Conservation (phyloP, 179 eudicot genomes). For the Vitellaria paradoxa region DNA sequence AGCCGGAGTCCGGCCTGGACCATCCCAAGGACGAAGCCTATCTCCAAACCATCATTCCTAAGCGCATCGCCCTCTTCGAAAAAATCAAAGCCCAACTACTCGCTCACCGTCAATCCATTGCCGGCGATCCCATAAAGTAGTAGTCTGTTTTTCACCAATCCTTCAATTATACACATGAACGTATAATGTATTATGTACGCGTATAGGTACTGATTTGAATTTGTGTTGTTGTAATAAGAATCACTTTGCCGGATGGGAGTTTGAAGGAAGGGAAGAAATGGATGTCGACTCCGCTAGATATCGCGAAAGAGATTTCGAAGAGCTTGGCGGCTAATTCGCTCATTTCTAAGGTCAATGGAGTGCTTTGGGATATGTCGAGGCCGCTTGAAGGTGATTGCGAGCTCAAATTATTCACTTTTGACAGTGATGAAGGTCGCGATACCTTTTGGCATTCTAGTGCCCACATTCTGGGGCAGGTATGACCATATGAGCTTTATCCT, state of each 20-base stretch:
- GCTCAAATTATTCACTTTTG: constrained; percentile 68
- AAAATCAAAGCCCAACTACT: constrained; percentile 40
- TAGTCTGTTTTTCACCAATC: background rate
- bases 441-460: constrained; percentile 99
- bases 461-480: constrained; percentile 91
- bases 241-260: constrained; percentile 78
- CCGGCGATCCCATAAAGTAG: constrained; percentile 60
- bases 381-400: constrained; percentile 82
- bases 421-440: constrained; percentile 82
- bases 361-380: constrained; percentile 88
- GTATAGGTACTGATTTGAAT: background rate
- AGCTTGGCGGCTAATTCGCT: constrained; percentile 75
- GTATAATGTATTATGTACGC: too few relatives aligned
- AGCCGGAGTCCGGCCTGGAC: constrained; percentile 19
- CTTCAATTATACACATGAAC: background rate
- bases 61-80: constrained; percentile 56
- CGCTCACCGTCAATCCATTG: constrained; percentile 33
- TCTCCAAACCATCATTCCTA: constrained; percentile 55
- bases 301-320: constrained; percentile 83
- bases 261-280: constrained; percentile 89
- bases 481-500: background rate
- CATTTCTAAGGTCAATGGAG: constrained; percentile 73
- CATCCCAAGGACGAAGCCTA: constrained; percentile 57
- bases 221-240: constrained; percentile 40
- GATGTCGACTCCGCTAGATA: constrained; percentile 66